Conservation (phyloP, 331 rosid genomes). For the Quercus tomentella region DNA sequence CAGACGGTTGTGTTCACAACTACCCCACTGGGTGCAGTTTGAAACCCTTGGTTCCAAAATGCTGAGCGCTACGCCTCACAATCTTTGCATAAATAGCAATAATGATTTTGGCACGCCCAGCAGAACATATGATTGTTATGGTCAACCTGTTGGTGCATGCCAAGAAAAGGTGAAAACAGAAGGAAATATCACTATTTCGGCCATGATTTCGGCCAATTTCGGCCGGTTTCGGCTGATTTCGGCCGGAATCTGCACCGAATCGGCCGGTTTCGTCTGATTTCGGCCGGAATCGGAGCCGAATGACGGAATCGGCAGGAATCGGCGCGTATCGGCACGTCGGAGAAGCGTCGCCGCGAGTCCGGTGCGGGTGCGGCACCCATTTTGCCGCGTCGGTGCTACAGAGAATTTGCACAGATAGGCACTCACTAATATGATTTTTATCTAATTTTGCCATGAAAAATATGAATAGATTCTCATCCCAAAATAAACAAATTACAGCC, state of each 20-base stretch:
- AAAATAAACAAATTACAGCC: not conserved
- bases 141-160: conserved; percentile 50
- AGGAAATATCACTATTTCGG: not conserved
- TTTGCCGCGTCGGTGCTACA: too few relatives aligned
- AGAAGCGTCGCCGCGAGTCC: too few relatives aligned
- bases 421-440: not conserved
- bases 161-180: conserved; percentile 13
- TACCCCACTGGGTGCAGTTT: conserved; percentile 65
- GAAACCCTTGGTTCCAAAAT: conserved; percentile 85
- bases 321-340: too few relatives aligned
- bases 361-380: too few relatives aligned
- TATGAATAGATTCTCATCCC: not conserved
- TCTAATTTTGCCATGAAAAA: not conserved
- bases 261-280: too few relatives aligned
- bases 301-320: too few relatives aligned
- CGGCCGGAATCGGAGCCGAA: too few relatives aligned
- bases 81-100: conserved; percentile 74
- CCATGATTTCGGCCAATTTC: too few relatives aligned
- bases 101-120: conserved; percentile 87
- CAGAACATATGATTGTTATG: conserved; percentile 86
- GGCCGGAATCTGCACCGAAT: too few relatives aligned
- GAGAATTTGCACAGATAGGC: not conserved
- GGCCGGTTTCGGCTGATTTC: too few relatives aligned
- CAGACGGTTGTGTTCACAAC: not conserved
- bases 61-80: conserved; percentile 66